A percentile compares a stretch with the other conserved stretches of the same genome.
phyloP scores from a whole-genome alignment of 179 eudicot genomes.

The Gypsophila paniculata region DNA sequence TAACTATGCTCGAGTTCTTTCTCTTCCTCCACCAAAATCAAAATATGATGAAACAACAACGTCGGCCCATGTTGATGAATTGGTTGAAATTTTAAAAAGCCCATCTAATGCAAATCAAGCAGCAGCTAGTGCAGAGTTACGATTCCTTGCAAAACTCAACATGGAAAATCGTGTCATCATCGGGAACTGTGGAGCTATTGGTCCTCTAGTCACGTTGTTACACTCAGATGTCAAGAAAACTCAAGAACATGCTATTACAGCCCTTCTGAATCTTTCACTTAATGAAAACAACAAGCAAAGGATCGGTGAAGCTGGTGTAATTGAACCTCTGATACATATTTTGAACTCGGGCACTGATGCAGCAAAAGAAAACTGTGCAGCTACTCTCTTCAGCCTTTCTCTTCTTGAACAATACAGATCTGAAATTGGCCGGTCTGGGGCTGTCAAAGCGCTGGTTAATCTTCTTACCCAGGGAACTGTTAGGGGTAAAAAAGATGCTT shows the following conservation, averaged over 20 bases:
- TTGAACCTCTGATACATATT: constrained; percentile 72
- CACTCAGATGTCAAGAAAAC: constrained; percentile 45
- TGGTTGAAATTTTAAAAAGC: constrained; percentile 46
- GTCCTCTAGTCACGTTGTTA: constrained; percentile 49
- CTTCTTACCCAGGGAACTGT: constrained; percentile 62
- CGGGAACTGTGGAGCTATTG: constrained; percentile 58
- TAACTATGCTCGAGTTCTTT: constrained; percentile 32
- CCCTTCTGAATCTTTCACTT: constrained; percentile 74
- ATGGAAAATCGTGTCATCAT: constrained; percentile 59
- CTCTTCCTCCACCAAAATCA: constrained; percentile 37
- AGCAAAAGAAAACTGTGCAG: constrained; percentile 83
- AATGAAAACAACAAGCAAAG: constrained; percentile 54
- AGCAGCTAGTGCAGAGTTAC: constrained; percentile 59
- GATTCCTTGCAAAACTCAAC: constrained; percentile 64
- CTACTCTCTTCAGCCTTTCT: constrained; percentile 74
- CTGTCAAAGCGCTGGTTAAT: constrained; percentile 66
- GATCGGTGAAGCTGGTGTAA: constrained; percentile 62
- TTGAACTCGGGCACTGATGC: constrained; percentile 56
- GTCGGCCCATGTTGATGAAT: constrained; percentile 44
- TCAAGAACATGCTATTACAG: constrained; percentile 90
- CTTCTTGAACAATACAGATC: constrained; percentile 60
- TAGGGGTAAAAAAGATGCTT: constrained; percentile 88
- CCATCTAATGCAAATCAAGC: constrained; percentile 43
- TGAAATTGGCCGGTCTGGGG: constrained; percentile 77
- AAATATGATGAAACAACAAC: constrained; percentile 46